phyloP scores from a whole-genome alignment of 495 filamentous ascomycete species.

The Penicillium tannophilum region DNA sequence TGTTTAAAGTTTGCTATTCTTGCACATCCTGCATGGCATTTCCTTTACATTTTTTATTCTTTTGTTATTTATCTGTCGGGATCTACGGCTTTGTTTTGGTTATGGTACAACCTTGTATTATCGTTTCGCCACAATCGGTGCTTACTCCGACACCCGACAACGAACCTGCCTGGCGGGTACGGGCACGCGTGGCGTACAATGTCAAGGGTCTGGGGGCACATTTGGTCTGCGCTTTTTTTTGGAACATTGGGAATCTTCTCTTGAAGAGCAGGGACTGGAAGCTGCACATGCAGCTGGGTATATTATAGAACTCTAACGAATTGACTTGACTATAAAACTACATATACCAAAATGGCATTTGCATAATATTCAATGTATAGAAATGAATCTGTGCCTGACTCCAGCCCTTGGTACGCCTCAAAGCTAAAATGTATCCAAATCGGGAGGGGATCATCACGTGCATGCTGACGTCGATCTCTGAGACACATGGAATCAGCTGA shows the following conservation, averaged over 20 bases:
- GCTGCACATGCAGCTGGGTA: conserved; percentile 1
- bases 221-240: conserved; percentile 11
- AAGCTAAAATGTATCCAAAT: not conserved
- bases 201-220: conserved; percentile 12
- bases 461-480: conserved; percentile 2
- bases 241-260: conserved; percentile 9
- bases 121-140: conserved; percentile 14
- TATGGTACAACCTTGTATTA: conserved; percentile 19
- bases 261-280: conserved; percentile 1
- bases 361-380: not conserved
- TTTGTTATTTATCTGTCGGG: conserved; percentile 13
- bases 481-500: not conserved
- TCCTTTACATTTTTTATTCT: conserved; percentile 9
- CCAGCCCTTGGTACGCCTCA: not conserved
- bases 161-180: conserved; percentile 28
- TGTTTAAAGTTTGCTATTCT: not conserved
- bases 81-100: conserved; percentile 9
- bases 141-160: conserved; percentile 5
- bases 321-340: conserved; percentile 20
- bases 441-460: conserved; percentile 2
- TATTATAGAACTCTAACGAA: conserved; percentile 30
- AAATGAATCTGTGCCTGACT: not conserved
- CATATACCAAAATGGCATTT: too few relatives aligned
- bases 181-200: conserved; percentile 20
- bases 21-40: conserved; percentile 7